Evolutionary conservation across 1,284 basidiomycete species (phyloP), one percentile per base, ranked within the genome.

Genomic region (Fomitopsis pinicola): DNA sequence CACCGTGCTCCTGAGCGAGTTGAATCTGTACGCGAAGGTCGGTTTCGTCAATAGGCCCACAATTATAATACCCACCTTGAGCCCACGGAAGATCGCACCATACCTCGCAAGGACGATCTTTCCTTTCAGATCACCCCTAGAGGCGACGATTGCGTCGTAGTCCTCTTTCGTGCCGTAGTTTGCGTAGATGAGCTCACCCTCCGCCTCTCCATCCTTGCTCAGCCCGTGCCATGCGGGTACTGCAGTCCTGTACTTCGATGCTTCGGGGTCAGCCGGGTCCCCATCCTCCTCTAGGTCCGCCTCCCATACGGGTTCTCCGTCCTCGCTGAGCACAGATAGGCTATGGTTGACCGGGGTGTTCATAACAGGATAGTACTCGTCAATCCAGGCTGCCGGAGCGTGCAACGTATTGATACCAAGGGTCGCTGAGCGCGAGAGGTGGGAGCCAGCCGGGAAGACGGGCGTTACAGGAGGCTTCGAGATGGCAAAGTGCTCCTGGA

Each of bases 21-120:
- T 92, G 84, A 59, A 94, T 80, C 85, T 94, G 68, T 1, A 28
- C 45, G 45, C 26, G 17, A 8, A 14, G 44, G 26, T 19, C 42
- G 19, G 55, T 42, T 17, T 14, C 55, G 7, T 33, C 2, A 3
- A 30, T 44, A 19, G 26, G 28, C 17, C n/a, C 55, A 44, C 17
- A 33, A 57, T 28, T 26, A 38, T 30, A 14, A 45, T 44, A 38
- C 7, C 30, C 57, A 87, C 89, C 78, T 91, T 91, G 30, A 98
- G 80, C 15, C 96, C 97, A 65, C 96, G 88, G 80, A 94, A 94
- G 61, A 85, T 77, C 28, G 57, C 73, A 33, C 94, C 95, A 71
- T 98, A 98, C 59, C 94, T 89, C 58, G 84, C 84, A 14, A 98
- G 79, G n/a, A 89, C 89, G 61, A 98, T 88, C 69, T 91, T 92